Base-by-base conservation (phyloP, 1,284 basidiomycete species). In the Dichomitus squalens region DNA sequence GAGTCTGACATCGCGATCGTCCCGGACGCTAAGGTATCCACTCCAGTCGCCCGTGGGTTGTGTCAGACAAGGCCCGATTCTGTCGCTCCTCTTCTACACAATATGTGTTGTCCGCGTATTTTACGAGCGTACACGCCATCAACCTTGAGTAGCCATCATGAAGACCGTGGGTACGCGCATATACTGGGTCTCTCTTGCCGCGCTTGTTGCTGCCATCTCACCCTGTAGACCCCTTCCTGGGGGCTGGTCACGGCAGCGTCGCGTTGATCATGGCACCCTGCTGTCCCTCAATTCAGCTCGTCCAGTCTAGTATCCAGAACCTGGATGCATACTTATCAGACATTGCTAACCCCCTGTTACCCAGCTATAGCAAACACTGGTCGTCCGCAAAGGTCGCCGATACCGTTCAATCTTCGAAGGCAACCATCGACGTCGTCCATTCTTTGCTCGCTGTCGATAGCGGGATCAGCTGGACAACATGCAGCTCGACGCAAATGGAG, bases 201-300 rank as follows among this genome's bases (percentile, higher is more conserved):
- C n/a, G n/a, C n/a, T n/a, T n/a, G n/a, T n/a, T n/a, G n/a, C n/a
- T n/a, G n/a, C n/a, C n/a, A n/a, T n/a, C n/a, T 33, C 7, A 33
- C 31, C 12, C 12, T 33, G 7, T 33, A 33, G 31, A 12, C 6
- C 31, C 31, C 31, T n/a, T n/a, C n/a, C n/a, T n/a, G n/a, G 52
- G 27, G 74, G 73, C 16, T 80, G 77, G 79, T 58, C 59, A 12
- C 70, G 64, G 25, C 53, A 69, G 34, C 70, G 72, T 14, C 68
- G 72, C 34, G 70, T 74, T 41, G 65, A 69, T 5, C 61, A 73
- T 27, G 64, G 70, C 33, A 58, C 68, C 1, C 54, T 69, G 49
- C 67, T 79, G 14, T 74, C 76, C 27, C 63, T 82, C 25, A 74
- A 75, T 82, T 55, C 78, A 73, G 6, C 73, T 82, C 29, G 72